These are phyloP conservation scores for Geotrichum bryndzae DNA, from an alignment of 1,139 yeast genomes.

Conservation along the genomic window DNA sequence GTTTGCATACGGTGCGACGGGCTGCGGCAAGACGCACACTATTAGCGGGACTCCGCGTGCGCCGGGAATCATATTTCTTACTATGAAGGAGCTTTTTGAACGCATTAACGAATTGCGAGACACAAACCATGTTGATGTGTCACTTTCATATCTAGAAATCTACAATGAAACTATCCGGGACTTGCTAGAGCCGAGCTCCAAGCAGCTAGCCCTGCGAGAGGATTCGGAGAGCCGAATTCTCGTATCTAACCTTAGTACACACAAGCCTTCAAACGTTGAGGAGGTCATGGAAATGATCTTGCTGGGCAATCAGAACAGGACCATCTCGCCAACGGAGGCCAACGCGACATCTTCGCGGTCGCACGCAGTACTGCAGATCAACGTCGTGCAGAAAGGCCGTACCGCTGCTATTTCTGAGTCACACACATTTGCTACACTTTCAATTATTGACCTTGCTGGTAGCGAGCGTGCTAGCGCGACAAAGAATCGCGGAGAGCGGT, in stretches of 20 bases:
- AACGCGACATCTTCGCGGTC: slow-evolving; percentile 86
- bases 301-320: slow-evolving; percentile 70
- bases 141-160: slow-evolving; percentile 74
- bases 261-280: slow-evolving; percentile 54
- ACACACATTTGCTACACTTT: slow-evolving; percentile 70
- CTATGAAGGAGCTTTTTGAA: slow-evolving; percentile 68
- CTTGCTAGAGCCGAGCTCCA: slow-evolving; percentile 50
- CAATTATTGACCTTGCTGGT: slow-evolving; percentile 89
- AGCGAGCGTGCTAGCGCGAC: slow-evolving; percentile 92
- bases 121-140: slow-evolving; percentile 52
- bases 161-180: slow-evolving; percentile 87
- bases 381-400: slow-evolving; percentile 55
- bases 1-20: slow-evolving; percentile 96
- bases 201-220: slow-evolving; percentile 58
- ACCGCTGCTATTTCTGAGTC: slow-evolving; percentile 60
- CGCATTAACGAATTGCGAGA: slow-evolving; percentile 52
- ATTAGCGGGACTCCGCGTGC: slow-evolving; percentile 66
- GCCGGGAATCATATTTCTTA: slow-evolving; percentile 76
- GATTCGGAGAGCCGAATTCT: slow-evolving; percentile 63
- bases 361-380: slow-evolving; percentile 85
- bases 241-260: slow-evolving; percentile 68
- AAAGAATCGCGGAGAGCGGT: slow-evolving; percentile 67
- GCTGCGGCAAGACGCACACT: slow-evolving; percentile 96
- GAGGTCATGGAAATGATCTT: slow-evolving; percentile 77
- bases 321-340: slow-evolving; percentile 84